Percentiles rank a stretch among this genome's conserved stretches.
Conservation (phyloP, 768 basidiomycete species). For the Calocybe indica region DNA sequence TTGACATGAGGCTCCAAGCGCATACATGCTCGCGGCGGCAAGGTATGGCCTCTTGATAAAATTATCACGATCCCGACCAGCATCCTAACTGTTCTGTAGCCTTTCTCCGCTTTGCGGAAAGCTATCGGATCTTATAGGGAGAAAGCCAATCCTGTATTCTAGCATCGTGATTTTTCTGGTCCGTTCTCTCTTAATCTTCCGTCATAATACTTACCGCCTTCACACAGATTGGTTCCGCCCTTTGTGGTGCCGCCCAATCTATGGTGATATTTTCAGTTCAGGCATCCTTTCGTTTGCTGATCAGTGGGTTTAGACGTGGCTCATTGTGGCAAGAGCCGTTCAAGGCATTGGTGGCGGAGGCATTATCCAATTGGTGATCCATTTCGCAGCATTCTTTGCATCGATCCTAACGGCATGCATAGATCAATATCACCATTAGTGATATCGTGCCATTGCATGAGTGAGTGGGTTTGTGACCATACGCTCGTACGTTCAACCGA, state of each 20-base stretch:
- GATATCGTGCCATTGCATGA: constrained; percentile 81
- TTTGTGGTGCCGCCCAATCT: constrained; percentile 76
- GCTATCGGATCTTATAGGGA: constrained; percentile 49
- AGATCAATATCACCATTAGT: constrained; percentile 69
- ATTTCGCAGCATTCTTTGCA: neutral
- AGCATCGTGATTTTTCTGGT: constrained; percentile 68
- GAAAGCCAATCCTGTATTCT: constrained; percentile 67
- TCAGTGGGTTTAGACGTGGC: constrained; percentile 42
- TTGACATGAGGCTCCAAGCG: constrained; percentile 31
- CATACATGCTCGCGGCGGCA: constrained; percentile 68
- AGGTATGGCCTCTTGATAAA: constrained; percentile 18
- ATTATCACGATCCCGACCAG: neutral
- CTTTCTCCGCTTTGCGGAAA: constrained; percentile 76
- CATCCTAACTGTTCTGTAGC: constrained; percentile 18
- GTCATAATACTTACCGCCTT: neutral
- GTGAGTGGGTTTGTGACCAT: constrained; percentile 30
- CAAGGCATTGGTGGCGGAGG: constrained; percentile 85
- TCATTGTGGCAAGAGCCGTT: constrained; percentile 69
- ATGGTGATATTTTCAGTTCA: constrained; percentile 33
- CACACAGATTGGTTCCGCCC: constrained; percentile 63
- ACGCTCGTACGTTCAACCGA: neutral
- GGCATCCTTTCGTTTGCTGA: neutral
- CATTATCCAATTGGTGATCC: constrained; percentile 58
- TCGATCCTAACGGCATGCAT: constrained; percentile 1
- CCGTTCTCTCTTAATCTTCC: constrained; percentile 8